A percentile compares a stretch with the other conserved stretches of the same genome.
Conservation (phyloP, 2,329 filamentous ascomycete species). For the Cladosporium austrohemisphaericum region DNA sequence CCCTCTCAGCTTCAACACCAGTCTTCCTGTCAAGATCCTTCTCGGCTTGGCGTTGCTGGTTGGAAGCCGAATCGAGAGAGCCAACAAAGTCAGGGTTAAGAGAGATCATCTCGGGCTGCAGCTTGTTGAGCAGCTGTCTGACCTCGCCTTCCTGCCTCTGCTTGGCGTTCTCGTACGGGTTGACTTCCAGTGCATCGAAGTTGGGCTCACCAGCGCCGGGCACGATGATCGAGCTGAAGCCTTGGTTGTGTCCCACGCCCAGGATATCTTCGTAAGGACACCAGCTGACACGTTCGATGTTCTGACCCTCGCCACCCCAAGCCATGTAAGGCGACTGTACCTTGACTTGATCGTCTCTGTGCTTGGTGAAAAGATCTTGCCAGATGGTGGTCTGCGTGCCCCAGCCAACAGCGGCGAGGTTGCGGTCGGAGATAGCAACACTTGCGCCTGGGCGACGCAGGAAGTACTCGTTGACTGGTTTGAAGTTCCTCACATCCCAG, state of each 20-base stretch:
- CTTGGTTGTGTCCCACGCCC: slow-evolving; percentile 76
- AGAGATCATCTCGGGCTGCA: slow-evolving; percentile 95
- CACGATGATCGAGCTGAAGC: slow-evolving; percentile 85
- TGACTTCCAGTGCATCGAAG: slow-evolving; percentile 87
- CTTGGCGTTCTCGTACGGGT: slow-evolving; percentile 90
- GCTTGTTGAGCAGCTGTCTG: slow-evolving; percentile 83
- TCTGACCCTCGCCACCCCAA: slow-evolving; percentile 82
- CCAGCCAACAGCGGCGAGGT: slow-evolving; percentile 84
- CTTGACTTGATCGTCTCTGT: slow-evolving; percentile 60
- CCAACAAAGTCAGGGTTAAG: slow-evolving; percentile 90
- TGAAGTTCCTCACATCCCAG: slow-evolving; percentile 93
- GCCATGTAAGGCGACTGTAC: slow-evolving; percentile 86
- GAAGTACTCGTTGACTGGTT: slow-evolving; percentile 85
- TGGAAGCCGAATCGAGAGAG: slow-evolving; percentile 74
- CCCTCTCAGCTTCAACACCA: slow-evolving; percentile 43
- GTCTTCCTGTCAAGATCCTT: slow-evolving; percentile 71
- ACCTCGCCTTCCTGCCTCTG: slow-evolving; percentile 93
- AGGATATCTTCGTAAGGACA: slow-evolving; percentile 94
- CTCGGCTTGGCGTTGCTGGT: slow-evolving; percentile 72
- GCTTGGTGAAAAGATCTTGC: slow-evolving; percentile 81
- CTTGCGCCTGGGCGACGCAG: slow-evolving; percentile 78
- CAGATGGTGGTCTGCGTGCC: slow-evolving; percentile 86
- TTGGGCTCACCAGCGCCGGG: slow-evolving; percentile 96
- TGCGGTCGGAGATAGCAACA: slow-evolving; percentile 82
- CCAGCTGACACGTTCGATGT: slow-evolving; percentile 78